Evolutionary conservation across 495 filamentous ascomycete genomes (phyloP).

Genomic region (Sphaerosporella brunnea): DNA sequence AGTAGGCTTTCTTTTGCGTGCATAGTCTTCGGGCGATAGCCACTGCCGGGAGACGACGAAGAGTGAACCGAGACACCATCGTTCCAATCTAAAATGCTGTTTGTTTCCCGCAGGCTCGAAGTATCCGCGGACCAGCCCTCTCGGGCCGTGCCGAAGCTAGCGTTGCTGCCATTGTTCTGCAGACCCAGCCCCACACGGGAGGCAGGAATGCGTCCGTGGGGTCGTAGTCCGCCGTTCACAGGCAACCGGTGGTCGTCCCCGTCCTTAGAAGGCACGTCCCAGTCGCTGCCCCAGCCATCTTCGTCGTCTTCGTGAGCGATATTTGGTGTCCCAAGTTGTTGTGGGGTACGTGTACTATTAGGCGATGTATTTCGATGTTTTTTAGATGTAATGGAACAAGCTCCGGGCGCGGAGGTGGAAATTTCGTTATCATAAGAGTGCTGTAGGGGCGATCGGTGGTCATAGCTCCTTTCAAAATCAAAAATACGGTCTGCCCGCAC

Average conservation of each 20-base stretch:
- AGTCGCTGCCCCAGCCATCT: slow-evolving; percentile 39
- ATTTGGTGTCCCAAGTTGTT: slow-evolving; percentile 26
- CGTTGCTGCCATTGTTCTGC: slow-evolving; percentile 20
- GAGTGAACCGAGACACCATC: slow-evolving; percentile 31
- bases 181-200: slow-evolving; percentile 17
- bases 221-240: slow-evolving; percentile 17
- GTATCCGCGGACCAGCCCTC: slow-evolving; percentile 19
- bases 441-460: background rate
- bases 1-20: slow-evolving; percentile 59
- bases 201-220: slow-evolving; percentile 15
- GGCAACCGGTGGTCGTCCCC: slow-evolving; percentile 31
- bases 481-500: slow-evolving; percentile 69
- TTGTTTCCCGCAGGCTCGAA: slow-evolving; percentile 20
- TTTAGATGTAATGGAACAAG: background rate
- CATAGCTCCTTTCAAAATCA: slow-evolving; percentile 34
- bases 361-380: slow-evolving; percentile 1
- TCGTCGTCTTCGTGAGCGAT: slow-evolving; percentile 42
- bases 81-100: slow-evolving; percentile 24
- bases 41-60: slow-evolving; percentile 29
- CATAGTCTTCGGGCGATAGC: slow-evolving; percentile 64
- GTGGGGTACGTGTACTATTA: slow-evolving; percentile 1
- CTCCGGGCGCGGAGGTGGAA: no score
- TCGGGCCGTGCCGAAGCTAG: slow-evolving; percentile 23
- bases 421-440: background rate
- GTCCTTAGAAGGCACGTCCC: slow-evolving; percentile 27